Base-by-base conservation (phyloP, 129 eudicot species). In the Helichrysum umbraculigerum region DNA sequence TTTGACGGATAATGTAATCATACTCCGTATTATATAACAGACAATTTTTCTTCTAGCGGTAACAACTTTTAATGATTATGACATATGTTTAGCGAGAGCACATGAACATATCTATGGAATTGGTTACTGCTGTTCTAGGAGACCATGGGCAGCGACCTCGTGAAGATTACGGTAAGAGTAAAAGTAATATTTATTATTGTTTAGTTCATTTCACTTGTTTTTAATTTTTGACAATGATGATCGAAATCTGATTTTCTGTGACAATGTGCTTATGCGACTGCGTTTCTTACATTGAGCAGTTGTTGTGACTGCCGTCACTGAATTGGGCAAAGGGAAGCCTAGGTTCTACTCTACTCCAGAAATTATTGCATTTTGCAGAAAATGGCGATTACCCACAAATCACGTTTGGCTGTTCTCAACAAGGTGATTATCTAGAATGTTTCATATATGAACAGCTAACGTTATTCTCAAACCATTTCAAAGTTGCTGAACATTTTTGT, bases 51-150 rank as follows among this genome's bases (percentile, higher is more conserved):
- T 62, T 22, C 65, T 47, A 32, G 64, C 42, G 17, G 2, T 34
- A 62, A 28, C 28, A 41, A 41, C 65, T 71, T 25, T 68, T 54
- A 47, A 34, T 77, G 81, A 39, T 58, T 60, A 5, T 62, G 29
- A 33, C 61, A 42, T 54, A 56, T 73, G 74, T 84, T 74, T 84
- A 94, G 99, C 77, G 72, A 35, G 85, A 87, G 57, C 93, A 83
- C 73, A 87, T 94, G 90, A 87, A 93, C 83, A 68, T 91, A 72
- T 91, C 99, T 6, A 94, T 94, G 99, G 99, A 94, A 76, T 73
- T 94, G 78, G 99, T 94, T 66, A 94, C 99, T 62, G 99, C 99
- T 83, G 99, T 94, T 77, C 66, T 94, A 63, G 99, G 99, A 79
- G 99, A 94, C 71, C 99, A 94, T 61, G 99, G 99, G 32, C 99